These are phyloP conservation scores for Ceratocystis albifundus DNA, from an alignment of 2,329 filamentous ascomycete genomes.

Conservation along the genomic window DNA sequence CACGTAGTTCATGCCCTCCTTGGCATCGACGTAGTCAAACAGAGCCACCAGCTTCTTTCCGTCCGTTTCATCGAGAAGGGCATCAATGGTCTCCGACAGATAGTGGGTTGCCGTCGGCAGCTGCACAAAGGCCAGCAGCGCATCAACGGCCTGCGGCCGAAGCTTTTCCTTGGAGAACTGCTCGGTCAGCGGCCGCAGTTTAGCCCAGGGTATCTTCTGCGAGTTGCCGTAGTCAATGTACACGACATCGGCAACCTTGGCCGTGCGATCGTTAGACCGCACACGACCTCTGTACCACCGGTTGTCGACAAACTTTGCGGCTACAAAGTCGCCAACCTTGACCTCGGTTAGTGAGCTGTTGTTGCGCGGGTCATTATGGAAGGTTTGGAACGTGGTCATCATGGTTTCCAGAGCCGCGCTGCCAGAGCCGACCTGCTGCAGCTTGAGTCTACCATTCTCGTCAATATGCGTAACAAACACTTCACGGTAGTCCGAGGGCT, in stretches of 20 bases:
- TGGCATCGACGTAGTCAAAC: slow-evolving; percentile 69
- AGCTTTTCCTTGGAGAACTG: slow-evolving; percentile 75
- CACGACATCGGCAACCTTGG: slow-evolving; percentile 77
- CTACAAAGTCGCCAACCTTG: slow-evolving; percentile 83
- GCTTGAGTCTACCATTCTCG: slow-evolving; percentile 66
- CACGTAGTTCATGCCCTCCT: slow-evolving; percentile 73
- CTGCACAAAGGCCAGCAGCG: slow-evolving; percentile 77
- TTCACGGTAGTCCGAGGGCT: slow-evolving; percentile 74
- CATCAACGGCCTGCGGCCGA: slow-evolving; percentile 76
- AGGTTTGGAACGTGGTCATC: slow-evolving; percentile 83
- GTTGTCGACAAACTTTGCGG: slow-evolving; percentile 81
- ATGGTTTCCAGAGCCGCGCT: slow-evolving; percentile 74
- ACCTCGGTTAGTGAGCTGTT: slow-evolving; percentile 63
- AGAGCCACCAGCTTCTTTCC: slow-evolving; percentile 73
- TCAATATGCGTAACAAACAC: slow-evolving; percentile 88
- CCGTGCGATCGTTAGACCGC: slow-evolving; percentile 81
- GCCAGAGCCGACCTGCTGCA: slow-evolving; percentile 80
- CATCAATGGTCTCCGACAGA: slow-evolving; percentile 64
- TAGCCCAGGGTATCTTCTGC: slow-evolving; percentile 75
- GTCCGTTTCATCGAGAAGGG: slow-evolving; percentile 63
- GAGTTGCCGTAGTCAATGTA: slow-evolving; percentile 97
- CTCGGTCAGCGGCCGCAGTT: slow-evolving; percentile 64
- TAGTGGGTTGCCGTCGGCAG: slow-evolving; percentile 76
- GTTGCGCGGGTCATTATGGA: slow-evolving; percentile 66
- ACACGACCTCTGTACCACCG: slow-evolving; percentile 93